Evolutionary conservation across 83 land plant species (phyloP).

Genomic region (Picea mariana): DNA sequence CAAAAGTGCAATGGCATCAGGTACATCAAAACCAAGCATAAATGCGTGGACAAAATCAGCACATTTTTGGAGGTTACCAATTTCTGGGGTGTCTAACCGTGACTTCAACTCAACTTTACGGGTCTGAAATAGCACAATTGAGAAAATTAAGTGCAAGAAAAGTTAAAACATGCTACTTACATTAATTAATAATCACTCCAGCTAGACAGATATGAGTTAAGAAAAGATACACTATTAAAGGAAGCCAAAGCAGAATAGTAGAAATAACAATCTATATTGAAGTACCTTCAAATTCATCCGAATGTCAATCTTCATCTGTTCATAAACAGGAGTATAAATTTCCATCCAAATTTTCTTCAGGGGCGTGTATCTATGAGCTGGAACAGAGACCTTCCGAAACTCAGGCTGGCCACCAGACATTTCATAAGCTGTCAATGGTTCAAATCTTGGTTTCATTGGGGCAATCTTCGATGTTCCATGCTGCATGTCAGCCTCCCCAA

Average conservation of each 20-base stretch:
- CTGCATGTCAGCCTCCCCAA: not conserved
- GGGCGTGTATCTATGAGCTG: constrained; percentile 81
- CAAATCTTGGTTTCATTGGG: constrained; percentile 63
- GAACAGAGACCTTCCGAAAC: constrained; percentile 85
- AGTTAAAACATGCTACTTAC: not conserved
- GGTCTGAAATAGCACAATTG: constrained; percentile 35
- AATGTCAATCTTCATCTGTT: constrained; percentile 93
- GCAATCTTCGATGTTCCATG: not conserved
- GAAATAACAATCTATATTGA: not conserved
- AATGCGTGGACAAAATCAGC: constrained; percentile 93
- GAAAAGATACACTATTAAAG: not conserved
- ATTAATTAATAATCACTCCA: not conserved
- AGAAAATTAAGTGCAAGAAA: not conserved
- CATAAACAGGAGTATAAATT: constrained; percentile 82
- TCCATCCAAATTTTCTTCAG: constrained; percentile 89
- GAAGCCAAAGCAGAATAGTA: not conserved
- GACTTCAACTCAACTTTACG: constrained; percentile 89
- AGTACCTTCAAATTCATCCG: constrained; percentile 74
- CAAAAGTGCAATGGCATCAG: constrained; percentile 80
- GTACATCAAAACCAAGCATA: constrained; percentile 86
- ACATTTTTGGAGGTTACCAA: constrained; percentile 85
- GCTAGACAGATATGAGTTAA: not conserved
- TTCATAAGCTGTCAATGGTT: constrained; percentile 82
- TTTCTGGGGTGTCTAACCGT: constrained; percentile 83
- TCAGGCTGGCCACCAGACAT: constrained; percentile 78